Conservation (phyloP, 495 filamentous ascomycete genomes). For the Aspergillus egyptiacus region DNA sequence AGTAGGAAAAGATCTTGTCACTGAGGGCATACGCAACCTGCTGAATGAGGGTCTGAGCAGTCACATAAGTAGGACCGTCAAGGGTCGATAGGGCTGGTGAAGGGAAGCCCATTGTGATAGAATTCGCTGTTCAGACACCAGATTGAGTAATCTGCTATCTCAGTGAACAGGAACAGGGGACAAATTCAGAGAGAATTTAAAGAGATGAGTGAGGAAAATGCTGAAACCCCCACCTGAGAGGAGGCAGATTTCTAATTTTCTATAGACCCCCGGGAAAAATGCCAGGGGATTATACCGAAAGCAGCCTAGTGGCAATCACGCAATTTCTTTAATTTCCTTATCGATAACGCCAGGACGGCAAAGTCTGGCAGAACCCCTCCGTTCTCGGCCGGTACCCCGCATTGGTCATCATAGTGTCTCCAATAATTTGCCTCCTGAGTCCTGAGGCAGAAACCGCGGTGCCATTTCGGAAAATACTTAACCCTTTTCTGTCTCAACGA, state of each 20-base stretch:
- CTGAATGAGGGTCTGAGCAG: constrained; percentile 86
- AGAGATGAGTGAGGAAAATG: constrained; percentile 20
- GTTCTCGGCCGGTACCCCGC: constrained; percentile 17
- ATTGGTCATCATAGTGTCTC: constrained; percentile 17
- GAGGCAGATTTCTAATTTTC: neutral
- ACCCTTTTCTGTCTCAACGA: neutral
- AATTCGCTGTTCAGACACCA: constrained; percentile 30
- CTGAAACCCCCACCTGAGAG: constrained; percentile 6
- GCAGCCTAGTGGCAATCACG: constrained; percentile 37
- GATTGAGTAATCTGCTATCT: constrained; percentile 21
- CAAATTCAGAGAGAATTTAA: constrained; percentile 13
- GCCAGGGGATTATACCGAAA: constrained; percentile 29
- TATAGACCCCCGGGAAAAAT: constrained; percentile 28
- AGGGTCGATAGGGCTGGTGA: constrained; percentile 53
- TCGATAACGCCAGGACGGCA: constrained; percentile 26
- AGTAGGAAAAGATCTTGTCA: constrained; percentile 95
- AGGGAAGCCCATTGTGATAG: constrained; percentile 32
- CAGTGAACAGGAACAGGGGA: constrained; percentile 22
- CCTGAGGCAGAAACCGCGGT: constrained; percentile 1
- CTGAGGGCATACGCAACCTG: constrained; percentile 91
- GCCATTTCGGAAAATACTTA: no score
- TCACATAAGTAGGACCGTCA: constrained; percentile 82
- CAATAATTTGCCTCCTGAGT: constrained; percentile 17
- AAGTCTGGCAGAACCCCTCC: constrained; percentile 19
- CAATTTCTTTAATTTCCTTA: constrained; percentile 30